phyloP scores from a whole-genome alignment of 805 yeast species.

The Metschnikowia lachancei region DNA sequence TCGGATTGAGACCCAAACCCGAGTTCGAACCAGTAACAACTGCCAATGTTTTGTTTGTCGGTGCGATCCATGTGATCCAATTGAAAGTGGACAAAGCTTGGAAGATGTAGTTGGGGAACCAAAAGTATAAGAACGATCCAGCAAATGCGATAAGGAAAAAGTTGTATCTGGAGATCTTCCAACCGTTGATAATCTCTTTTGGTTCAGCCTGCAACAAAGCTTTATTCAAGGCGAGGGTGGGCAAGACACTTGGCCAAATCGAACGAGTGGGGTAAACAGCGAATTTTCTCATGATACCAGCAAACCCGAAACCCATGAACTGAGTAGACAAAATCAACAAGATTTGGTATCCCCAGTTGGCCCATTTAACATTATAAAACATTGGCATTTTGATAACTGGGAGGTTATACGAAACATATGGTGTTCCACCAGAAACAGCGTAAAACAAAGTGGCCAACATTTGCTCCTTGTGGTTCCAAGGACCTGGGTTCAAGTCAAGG shows the following conservation, averaged over 20 bases:
- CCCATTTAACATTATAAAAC: slow-evolving; percentile 44
- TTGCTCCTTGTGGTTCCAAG: slow-evolving; percentile 62
- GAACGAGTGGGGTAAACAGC: slow-evolving; percentile 62
- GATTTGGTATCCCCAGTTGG: slow-evolving; percentile 47
- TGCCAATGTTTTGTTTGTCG: slow-evolving; percentile 54
- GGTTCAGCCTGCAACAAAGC: slow-evolving; percentile 52
- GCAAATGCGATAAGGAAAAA: slow-evolving; percentile 2
- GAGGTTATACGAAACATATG: slow-evolving; percentile 48
- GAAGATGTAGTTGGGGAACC: slow-evolving; percentile 43
- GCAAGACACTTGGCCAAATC: slow-evolving; percentile 69
- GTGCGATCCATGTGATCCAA: slow-evolving; percentile 63
- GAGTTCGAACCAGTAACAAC: slow-evolving; percentile 60
- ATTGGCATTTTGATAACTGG: slow-evolving; percentile 38
- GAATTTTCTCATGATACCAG: slow-evolving; percentile 58
- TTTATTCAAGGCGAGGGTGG: slow-evolving; percentile 54
- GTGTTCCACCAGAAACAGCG: slow-evolving; percentile 44
- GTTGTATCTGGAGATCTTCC: slow-evolving; percentile 42
- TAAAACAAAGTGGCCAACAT: too few relatives aligned
- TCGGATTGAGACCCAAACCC: slow-evolving; percentile 65
- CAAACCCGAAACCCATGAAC: slow-evolving; percentile 63
- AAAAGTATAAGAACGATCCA: slow-evolving; percentile 6
- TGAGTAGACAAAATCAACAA: slow-evolving; percentile 55
- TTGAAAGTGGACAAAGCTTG: slow-evolving; percentile 58
- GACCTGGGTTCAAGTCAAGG: slow-evolving; percentile 55
- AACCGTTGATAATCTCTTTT: slow-evolving; percentile 54